Conservation (phyloP, 805 yeast genomes). For the Pichia cabralensis region DNA sequence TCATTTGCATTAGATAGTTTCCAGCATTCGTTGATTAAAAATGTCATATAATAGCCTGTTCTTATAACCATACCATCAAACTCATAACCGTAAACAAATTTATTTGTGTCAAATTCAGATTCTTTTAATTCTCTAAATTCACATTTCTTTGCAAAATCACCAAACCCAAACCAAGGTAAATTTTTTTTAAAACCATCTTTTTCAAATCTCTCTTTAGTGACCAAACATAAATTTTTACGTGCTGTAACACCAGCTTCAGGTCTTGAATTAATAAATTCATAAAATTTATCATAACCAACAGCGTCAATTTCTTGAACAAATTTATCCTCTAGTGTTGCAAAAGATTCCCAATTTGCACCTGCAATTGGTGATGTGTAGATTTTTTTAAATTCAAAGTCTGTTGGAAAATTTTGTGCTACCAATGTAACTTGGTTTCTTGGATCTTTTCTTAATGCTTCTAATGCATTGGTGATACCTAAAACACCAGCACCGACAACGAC, state of each 20-base stretch:
- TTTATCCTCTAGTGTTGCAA: conserved; percentile 36
- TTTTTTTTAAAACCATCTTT: conserved; percentile 10
- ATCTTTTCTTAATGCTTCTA: conserved; percentile 27
- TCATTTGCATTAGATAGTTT: conserved; percentile 9
- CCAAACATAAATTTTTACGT: conserved; percentile 12
- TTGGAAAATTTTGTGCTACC: conserved; percentile 41
- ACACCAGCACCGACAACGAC: conserved; percentile 37
- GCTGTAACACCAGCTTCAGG: conserved; percentile 42
- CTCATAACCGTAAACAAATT: conserved; percentile 32
- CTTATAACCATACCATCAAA: conserved; percentile 29
- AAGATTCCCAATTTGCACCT: conserved; percentile 64
- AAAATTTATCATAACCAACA: conserved; percentile 37
- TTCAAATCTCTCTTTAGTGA: conserved; percentile 14
- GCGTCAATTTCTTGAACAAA: conserved; percentile 32
- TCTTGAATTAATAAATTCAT: conserved; percentile 34
- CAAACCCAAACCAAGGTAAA: conserved; percentile 38
- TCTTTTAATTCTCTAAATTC: conserved; percentile 27
- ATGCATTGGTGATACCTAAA: conserved; percentile 46
- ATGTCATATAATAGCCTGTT: conserved; percentile 22
- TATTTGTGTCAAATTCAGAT: conserved; percentile 28
- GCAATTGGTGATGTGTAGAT: conserved; percentile 59
- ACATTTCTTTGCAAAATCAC: conserved; percentile 15
- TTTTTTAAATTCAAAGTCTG: conserved; percentile 36
- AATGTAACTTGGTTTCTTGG: conserved; percentile 33
- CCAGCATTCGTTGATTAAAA: conserved; percentile 25